Conservation (phyloP, 164 flowering plant genomes). For the Nymphaea thermarum region DNA sequence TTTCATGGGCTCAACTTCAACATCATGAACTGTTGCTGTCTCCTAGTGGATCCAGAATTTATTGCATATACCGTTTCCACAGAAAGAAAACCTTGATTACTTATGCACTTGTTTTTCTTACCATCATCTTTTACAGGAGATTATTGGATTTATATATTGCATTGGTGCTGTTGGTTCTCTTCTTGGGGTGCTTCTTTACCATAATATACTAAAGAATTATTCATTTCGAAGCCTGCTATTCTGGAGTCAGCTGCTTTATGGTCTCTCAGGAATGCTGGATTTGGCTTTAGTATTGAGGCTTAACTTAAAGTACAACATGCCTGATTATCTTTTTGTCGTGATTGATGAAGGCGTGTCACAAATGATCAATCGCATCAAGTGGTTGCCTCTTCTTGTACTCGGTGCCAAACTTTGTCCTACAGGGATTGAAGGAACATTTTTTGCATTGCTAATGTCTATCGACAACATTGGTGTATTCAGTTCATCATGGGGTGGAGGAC, state of each 20-base stretch:
- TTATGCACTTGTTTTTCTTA: background rate
- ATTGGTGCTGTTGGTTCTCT: conserved; percentile 79
- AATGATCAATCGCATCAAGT: conserved; percentile 61
- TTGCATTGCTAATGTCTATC: conserved; percentile 93
- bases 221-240: conserved; percentile 63
- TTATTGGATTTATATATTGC: conserved; percentile 61
- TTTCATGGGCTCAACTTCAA: no score
- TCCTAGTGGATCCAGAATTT: no score
- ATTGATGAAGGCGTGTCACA: conserved; percentile 51
- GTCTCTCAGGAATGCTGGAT: conserved; percentile 83
- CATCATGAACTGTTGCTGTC: no score
- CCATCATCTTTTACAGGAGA: conserved; percentile 35
- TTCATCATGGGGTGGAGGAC: conserved; percentile 79
- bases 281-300: conserved; percentile 58
- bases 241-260: conserved; percentile 69
- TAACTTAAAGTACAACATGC: conserved; percentile 62
- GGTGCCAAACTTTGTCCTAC: conserved; percentile 91
- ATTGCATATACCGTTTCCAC: background rate
- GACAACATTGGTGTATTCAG: conserved; percentile 70
- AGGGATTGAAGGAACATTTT: conserved; percentile 97
- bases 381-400: conserved; percentile 97
- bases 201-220: conserved; percentile 52
- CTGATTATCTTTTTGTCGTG: conserved; percentile 68
- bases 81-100: background rate
- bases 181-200: conserved; percentile 68